These are phyloP conservation scores for Cornus controversa DNA, from an alignment of 148 eudicot genomes.

Conservation along the genomic window DNA sequence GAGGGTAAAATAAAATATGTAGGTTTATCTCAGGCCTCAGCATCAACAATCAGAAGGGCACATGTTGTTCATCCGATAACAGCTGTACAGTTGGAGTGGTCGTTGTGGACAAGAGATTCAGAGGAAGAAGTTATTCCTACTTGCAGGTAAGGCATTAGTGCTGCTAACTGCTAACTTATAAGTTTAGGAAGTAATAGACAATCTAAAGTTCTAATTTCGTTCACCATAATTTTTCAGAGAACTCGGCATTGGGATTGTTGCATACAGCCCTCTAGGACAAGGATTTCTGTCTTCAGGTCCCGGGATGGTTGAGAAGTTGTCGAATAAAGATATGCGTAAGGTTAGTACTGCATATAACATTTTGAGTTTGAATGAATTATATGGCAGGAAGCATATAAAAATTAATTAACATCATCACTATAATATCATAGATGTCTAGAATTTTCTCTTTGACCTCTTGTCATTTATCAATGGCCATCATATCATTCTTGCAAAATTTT, in stretches of 20 bases:
- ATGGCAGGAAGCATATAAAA: neutral
- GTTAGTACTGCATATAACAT: neutral
- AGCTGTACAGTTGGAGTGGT: neutral
- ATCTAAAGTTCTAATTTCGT: neutral
- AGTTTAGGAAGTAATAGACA: too few species aligned
- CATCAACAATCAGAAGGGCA: neutral
- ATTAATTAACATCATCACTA: too few species aligned
- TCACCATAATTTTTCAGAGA: neutral
- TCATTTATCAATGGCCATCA: too few species aligned
- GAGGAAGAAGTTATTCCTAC: neutral
- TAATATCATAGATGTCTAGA: neutral
- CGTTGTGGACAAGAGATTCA: neutral
- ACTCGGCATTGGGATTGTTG: neutral
- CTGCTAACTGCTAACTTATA: neutral
- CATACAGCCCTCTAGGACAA: neutral
- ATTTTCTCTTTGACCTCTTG: neutral
- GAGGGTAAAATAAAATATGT: neutral
- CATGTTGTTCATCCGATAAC: neutral
- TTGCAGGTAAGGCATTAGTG: neutral
- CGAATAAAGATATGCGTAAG: neutral
- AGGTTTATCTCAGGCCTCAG: neutral
- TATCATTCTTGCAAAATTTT: too few species aligned
- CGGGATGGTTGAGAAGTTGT: neutral
- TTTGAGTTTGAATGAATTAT: neutral
- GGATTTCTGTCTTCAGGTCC: neutral